Evolutionary conservation across 2,329 filamentous ascomycete species (phyloP).

Genomic region (Stemphylium vesicarium): DNA sequence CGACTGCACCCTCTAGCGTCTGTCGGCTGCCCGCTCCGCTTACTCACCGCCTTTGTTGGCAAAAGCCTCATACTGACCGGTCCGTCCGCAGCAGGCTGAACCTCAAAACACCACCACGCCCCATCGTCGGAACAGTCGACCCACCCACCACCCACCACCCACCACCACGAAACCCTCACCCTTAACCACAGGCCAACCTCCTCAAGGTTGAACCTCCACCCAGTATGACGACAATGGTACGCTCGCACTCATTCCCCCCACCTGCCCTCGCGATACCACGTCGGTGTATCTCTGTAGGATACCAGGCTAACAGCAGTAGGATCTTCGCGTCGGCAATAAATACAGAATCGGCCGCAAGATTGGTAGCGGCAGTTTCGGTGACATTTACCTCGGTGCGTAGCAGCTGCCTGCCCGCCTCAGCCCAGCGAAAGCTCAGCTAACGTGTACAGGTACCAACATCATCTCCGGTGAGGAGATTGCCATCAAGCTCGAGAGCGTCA

Average conservation of each 20-base stretch:
- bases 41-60: conserved; percentile 52
- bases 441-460: conserved; percentile 84
- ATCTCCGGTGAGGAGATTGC: conserved; percentile 99
- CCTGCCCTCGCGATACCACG: conserved; percentile 34
- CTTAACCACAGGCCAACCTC: conserved; percentile 40
- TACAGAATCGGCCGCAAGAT: conserved; percentile 99
- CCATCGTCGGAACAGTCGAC: conserved; percentile 28
- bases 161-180: conserved; percentile 9
- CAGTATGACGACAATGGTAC: conserved; percentile 70
- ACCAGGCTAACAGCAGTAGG: conserved; percentile 62
- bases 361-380: conserved; percentile 94
- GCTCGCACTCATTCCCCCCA: conserved; percentile 39
- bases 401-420: neutral
- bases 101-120: conserved; percentile 33
- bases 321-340: conserved; percentile 98
- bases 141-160: conserved; percentile 17
- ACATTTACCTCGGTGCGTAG: conserved; percentile 83
- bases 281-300: conserved; percentile 19
- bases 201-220: conserved; percentile 38
- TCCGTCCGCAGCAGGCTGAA: conserved; percentile 47
- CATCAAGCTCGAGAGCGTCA: conserved; percentile 99
- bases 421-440: conserved; percentile 31
- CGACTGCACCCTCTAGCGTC: conserved; percentile 26
- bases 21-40: conserved; percentile 42
- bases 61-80: conserved; percentile 52